A percentile compares a stretch with the other conserved stretches of the same genome.
These are phyloP conservation scores for Lachnellula suecica DNA, from an alignment of 2,329 filamentous ascomycete species.

Conservation along the genomic window DNA sequence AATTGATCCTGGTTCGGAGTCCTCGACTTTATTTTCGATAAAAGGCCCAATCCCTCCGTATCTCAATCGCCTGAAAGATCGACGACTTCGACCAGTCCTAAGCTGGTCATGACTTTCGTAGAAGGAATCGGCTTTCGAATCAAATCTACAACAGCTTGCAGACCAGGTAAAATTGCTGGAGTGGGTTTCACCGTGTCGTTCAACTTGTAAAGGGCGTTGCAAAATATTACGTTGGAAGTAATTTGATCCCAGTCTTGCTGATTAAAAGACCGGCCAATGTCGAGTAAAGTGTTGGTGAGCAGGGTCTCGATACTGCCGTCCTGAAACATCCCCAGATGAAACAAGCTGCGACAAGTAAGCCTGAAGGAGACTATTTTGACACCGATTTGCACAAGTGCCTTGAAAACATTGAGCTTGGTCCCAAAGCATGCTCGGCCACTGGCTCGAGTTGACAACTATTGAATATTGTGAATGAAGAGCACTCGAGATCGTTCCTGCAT, in stretches of 20 bases:
- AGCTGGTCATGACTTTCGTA: not conserved
- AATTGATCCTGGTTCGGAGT: no score
- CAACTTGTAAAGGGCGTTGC: not conserved
- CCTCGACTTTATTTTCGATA: no score
- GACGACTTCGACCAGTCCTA: not conserved
- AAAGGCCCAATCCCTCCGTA: no score
- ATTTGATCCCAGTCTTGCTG: not conserved
- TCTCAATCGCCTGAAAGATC: slow-evolving; percentile 7
- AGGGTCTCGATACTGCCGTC: not conserved
- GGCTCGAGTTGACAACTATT: slow-evolving; percentile 2
- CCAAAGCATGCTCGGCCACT: slow-evolving; percentile 2
- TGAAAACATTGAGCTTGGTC: slow-evolving; percentile 12
- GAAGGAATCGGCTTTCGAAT: slow-evolving; percentile 1
- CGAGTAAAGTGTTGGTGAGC: not conserved
- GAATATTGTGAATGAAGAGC: slow-evolving; percentile 3
- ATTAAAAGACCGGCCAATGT: not conserved
- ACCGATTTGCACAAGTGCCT: slow-evolving; percentile 9
- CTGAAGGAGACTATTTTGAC: slow-evolving; percentile 2
- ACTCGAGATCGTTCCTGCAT: not conserved
- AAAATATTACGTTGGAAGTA: not conserved
- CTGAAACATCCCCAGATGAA: not conserved
- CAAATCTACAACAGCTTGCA: not conserved
- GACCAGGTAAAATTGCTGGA: not conserved
- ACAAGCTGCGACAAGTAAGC: not conserved
- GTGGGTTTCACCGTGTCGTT: not conserved